Conservation (phyloP, 2,329 filamentous ascomycete genomes). For the Huntiella omanensis region DNA sequence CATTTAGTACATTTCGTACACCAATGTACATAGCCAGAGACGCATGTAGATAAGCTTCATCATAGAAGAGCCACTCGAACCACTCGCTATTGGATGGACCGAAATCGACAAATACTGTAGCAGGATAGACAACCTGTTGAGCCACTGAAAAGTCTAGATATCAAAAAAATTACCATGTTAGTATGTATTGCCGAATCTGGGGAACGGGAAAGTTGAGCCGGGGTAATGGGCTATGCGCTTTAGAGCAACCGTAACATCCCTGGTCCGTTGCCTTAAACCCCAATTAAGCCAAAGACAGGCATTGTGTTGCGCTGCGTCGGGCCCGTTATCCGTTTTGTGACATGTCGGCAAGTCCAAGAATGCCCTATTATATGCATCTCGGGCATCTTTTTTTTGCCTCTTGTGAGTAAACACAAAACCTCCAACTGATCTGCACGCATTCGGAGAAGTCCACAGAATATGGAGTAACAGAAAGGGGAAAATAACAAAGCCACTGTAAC, state of each 20-base stretch:
- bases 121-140: constrained; percentile 10
- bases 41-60: constrained; percentile 8
- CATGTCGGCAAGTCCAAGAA: too few relatives aligned
- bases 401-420: too few relatives aligned
- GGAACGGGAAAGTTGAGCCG: background rate
- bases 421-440: background rate
- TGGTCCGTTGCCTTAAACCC: too few relatives aligned
- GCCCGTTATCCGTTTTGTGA: too few relatives aligned
- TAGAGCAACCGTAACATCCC: background rate
- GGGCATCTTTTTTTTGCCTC: too few relatives aligned
- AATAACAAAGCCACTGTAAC: background rate
- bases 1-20: constrained; percentile 10
- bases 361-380: too few relatives aligned
- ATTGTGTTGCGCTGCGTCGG: too few relatives aligned
- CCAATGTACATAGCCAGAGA: constrained; percentile 10
- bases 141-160: constrained; percentile 9
- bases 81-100: constrained; percentile 7
- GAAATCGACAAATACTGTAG: constrained; percentile 10
- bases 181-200: background rate
- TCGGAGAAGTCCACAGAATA: background rate
- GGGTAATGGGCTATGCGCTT: background rate
- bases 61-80: constrained; percentile 9
- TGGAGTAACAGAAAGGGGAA: background rate
- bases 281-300: too few relatives aligned
- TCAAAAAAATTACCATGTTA: background rate